Base-by-base conservation (phyloP, 2,329 filamentous ascomycete species). In the Colletotrichum navitas region DNA sequence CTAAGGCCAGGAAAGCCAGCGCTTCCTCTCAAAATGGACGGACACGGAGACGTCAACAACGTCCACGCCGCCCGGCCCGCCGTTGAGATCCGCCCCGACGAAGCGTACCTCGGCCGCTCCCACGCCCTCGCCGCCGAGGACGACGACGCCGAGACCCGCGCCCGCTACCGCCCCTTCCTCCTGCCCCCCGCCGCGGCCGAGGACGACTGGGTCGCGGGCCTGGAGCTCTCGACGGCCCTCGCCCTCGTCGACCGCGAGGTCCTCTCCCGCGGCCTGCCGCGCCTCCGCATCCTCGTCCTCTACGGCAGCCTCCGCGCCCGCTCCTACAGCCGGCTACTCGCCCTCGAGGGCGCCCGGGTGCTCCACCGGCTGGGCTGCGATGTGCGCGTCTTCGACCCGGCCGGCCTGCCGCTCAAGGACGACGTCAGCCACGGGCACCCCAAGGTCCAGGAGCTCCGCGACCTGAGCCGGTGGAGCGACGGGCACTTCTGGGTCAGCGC, bases 401-500 rank as follows among this genome's bases (percentile, higher is more conserved):
- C 80, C 0, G 86, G 84, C 1, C 80, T 92, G 0, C 90, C 90
- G 0, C 82, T 91, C n/a, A 91, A 91, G 74, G 90, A 92, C 74
- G 89, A 90, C 69, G 81, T 84, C 2, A 85, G 88, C n/a, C 85
- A 87, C 68, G 77, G 76, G 5, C 89, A 92, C 74, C 80, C 83
- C 0, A 90, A 90, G 72, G 90, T 92, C 0, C 88, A 89, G 74
- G 90, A 92, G 76, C 82, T 92, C 7, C 84, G 90, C 4, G 83
- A 86, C 10, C 82, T 92, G 1, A 90, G 87, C 73, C 81, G 78
- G 14, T 93, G 90, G 90, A 90, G 88, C 65, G 89, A 92, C 75
- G 90, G 89, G 0, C 90, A 92, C 75, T 75, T 92, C 21, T 92
- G 90, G 90, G 81, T 90, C 12, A 88, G 86, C 11, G 90, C 90